Percentiles rank a stretch among this genome's conserved stretches.
phyloP scores from a whole-genome alignment of 345 rosid genomes.

The Lepidium aucheri region DNA sequence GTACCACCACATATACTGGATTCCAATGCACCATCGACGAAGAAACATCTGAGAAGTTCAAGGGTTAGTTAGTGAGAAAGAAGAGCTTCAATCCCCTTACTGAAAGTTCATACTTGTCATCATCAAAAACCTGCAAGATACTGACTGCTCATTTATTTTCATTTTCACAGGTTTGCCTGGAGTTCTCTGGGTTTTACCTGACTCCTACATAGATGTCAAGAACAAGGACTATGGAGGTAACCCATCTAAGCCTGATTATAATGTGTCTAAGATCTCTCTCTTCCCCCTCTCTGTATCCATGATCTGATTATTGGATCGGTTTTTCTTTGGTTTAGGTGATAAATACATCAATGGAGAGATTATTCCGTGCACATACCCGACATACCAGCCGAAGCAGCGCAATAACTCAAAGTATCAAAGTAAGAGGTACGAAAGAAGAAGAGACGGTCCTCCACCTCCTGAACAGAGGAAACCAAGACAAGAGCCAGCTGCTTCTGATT shows the following conservation, averaged over 20 bases:
- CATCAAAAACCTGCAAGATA: not conserved
- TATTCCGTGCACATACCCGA: slow-evolving; percentile 83
- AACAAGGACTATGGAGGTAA: slow-evolving; percentile 98
- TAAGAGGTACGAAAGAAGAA: slow-evolving; percentile 67
- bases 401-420: slow-evolving; percentile 50
- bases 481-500: slow-evolving; percentile 40
- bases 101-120: not conserved
- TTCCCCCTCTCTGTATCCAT: not conserved
- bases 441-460: slow-evolving; percentile 85
- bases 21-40: slow-evolving; percentile 84
- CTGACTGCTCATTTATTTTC: not conserved
- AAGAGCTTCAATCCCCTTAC: not conserved
- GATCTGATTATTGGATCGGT: not conserved
- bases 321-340: slow-evolving; percentile 45
- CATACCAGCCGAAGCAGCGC: slow-evolving; percentile 82
- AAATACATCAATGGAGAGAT: slow-evolving; percentile 93
- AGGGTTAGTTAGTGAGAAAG: slow-evolving; percentile 48
- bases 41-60: slow-evolving; percentile 85
- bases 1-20: slow-evolving; percentile 90
- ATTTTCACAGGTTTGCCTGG: slow-evolving; percentile 82
- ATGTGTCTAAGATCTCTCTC: not conserved
- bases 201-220: slow-evolving; percentile 90
- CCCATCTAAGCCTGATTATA: not conserved
- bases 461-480: slow-evolving; percentile 54
- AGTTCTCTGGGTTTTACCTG: slow-evolving; percentile 95